A percentile compares a stretch with the other conserved stretches of the same genome.
phyloP scores from a whole-genome alignment of 331 rosid species.

The Malus hybrid region DNA sequence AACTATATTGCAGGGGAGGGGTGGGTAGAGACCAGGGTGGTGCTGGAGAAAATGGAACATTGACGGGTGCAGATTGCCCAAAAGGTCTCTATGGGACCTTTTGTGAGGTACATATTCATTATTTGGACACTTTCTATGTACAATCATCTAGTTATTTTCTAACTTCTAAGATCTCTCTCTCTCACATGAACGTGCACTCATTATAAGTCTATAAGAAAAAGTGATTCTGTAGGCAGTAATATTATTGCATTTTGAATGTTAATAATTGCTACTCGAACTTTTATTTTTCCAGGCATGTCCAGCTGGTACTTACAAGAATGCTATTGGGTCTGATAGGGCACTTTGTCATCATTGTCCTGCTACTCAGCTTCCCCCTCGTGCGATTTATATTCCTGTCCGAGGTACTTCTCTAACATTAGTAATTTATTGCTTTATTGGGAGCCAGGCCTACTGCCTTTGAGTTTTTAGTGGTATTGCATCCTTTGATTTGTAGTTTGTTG shows the following conservation, averaged over 20 bases:
- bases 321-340: slow-evolving; percentile 66
- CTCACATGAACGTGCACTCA: too few relatives aligned
- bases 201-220: too few relatives aligned
- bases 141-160: neutral
- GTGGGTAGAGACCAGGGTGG: slow-evolving; percentile 67
- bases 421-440: neutral
- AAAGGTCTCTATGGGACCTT: slow-evolving; percentile 84
- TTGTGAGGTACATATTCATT: slow-evolving; percentile 54
- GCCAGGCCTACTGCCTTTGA: neutral
- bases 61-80: slow-evolving; percentile 78
- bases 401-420: slow-evolving; percentile 35
- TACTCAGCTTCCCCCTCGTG: slow-evolving; percentile 75
- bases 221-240: too few relatives aligned
- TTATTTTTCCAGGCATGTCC: slow-evolving; percentile 63
- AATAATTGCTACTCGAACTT: too few relatives aligned
- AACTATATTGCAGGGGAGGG: slow-evolving; percentile 65
- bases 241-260: too few relatives aligned
- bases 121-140: neutral
- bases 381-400: slow-evolving; percentile 63
- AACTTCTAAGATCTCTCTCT: neutral
- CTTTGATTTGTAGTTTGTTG: neutral
- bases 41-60: slow-evolving; percentile 75
- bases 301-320: slow-evolving; percentile 85
- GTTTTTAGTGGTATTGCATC: neutral
- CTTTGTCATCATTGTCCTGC: slow-evolving; percentile 80